Conservation (phyloP, 2,329 filamentous ascomycete species). For the Dactylellina haptotyla region DNA sequence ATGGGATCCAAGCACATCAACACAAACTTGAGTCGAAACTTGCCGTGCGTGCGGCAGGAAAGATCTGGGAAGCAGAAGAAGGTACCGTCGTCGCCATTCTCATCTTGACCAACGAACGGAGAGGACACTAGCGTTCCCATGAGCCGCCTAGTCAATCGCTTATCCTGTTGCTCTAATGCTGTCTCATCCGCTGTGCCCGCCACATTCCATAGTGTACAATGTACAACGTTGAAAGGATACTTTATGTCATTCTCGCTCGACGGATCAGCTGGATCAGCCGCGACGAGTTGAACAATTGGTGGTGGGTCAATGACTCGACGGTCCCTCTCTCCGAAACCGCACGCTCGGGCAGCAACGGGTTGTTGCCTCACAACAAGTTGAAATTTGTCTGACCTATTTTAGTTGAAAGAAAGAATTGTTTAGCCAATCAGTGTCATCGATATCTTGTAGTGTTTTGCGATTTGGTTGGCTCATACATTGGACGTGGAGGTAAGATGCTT, state of each 20-base stretch:
- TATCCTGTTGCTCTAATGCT: constrained; percentile 74
- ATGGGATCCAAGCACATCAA: constrained; percentile 75
- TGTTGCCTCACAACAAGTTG: constrained; percentile 76
- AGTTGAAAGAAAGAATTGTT: background rate
- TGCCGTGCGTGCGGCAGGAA: constrained; percentile 79
- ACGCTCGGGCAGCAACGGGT: constrained; percentile 79
- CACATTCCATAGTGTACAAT: constrained; percentile 79
- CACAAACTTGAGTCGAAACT: constrained; percentile 78
- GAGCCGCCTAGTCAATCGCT: constrained; percentile 76
- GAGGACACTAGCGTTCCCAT: constrained; percentile 83
- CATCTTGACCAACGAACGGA: constrained; percentile 79
- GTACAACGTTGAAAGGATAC: constrained; percentile 75
- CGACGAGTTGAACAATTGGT: constrained; percentile 78
- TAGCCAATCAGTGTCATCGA: too few relatives aligned
- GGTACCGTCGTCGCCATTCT: constrained; percentile 76
- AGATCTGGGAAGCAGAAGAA: constrained; percentile 89
- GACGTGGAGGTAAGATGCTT: constrained; percentile 48
- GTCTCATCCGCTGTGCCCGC: constrained; percentile 74
- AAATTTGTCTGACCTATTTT: constrained; percentile 54
- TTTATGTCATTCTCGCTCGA: constrained; percentile 69
- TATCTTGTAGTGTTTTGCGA: too few relatives aligned
- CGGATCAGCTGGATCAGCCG: constrained; percentile 69
- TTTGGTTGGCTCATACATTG: constrained; percentile 45
- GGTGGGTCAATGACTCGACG: constrained; percentile 84
- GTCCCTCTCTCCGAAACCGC: constrained; percentile 84